Base-by-base conservation (phyloP, 305 asterid genomes). In the Solanum chacoense region DNA sequence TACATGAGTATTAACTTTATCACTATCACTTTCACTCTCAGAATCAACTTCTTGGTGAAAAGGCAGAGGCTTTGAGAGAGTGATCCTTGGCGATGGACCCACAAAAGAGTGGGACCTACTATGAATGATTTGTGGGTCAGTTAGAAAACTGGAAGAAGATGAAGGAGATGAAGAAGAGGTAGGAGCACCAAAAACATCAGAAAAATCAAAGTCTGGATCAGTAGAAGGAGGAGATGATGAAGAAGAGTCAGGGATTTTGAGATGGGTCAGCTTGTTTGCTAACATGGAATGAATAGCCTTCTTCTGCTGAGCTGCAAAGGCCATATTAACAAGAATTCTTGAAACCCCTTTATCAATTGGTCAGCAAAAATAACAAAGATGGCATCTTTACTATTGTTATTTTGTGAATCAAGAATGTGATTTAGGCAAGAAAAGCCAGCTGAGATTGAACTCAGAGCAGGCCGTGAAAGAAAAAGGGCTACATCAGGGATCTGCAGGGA, bases 61-160 rank as follows among this genome's bases (percentile, higher is more conserved):
- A 87, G 96, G 94, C 5, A 96, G 92, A 69, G 97, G 89, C 89
- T 91, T 95, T 85, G 98, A 92, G 92, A 90, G 98, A 80, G 96
- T 94, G 93, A 93, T 91, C 76, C 98, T 94, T 4, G 99, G 99
- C 3, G 99, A 96, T 11, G 98, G 99, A 26, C 98, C 99, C 86
- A 96, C 93, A 74, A 95, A 94, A 63, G 99, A 95, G 93, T 95
- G 98, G 87, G 99, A 95, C 26, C 98, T 92, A 85, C 94, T 91
- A 90, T 94, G 94, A 67, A 95, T 94, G 32, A 95, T 91, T 80
- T 87, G 96, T 35, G 99, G 98, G 94, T 94, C 95, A 28, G 97
- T 95, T 11, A 90, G 89, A 89, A 93, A 93, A 77, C 91, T 90
- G 24, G 95, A 85, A 37, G 97, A 80, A 7, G 95, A 91, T 38